These are phyloP conservation scores for Cavenderia fasciculata DNA, from an alignment of 78 protist genomes.

Conservation along the genomic window DNA sequence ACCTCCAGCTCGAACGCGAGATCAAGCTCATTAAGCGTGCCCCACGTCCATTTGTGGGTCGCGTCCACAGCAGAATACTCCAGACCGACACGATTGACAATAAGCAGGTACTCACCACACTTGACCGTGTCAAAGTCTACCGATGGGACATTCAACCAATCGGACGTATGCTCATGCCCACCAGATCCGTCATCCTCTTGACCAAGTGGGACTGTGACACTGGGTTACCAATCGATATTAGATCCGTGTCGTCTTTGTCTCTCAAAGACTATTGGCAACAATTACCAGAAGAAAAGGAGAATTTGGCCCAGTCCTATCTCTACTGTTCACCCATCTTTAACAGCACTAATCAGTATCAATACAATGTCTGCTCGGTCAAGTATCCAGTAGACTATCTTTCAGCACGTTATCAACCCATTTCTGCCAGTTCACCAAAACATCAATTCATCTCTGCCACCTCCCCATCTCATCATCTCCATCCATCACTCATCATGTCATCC, in stretches of 20 bases:
- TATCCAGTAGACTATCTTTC: conserved; percentile 52
- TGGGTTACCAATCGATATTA: conserved; percentile 21
- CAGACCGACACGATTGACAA: no score
- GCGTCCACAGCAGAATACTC: conserved; percentile 42
- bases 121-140: conserved; percentile 55
- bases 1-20: conserved; percentile 18
- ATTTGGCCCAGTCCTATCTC: conserved; percentile 6
- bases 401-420: background rate
- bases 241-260: conserved; percentile 23
- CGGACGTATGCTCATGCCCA: conserved; percentile 27
- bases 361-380: conserved; percentile 8
- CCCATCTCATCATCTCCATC: conserved; percentile 8
- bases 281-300: background rate
- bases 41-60: conserved; percentile 63
- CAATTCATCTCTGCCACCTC: background rate
- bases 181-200: conserved; percentile 25
- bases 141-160: conserved; percentile 66
- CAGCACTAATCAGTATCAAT: background rate
- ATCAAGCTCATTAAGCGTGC: conserved; percentile 14
- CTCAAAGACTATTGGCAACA: conserved; percentile 37
- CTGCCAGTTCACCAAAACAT: background rate
- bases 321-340: conserved; percentile 74
- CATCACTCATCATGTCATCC: conserved; percentile 46
- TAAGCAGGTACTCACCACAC: background rate
- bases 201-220: conserved; percentile 58